A percentile compares a stretch with the other conserved stretches of the same genome.
These are phyloP conservation scores for Fonsecaea pedrosoi DNA, from an alignment of 2,329 filamentous ascomycete genomes.

Conservation along the genomic window DNA sequence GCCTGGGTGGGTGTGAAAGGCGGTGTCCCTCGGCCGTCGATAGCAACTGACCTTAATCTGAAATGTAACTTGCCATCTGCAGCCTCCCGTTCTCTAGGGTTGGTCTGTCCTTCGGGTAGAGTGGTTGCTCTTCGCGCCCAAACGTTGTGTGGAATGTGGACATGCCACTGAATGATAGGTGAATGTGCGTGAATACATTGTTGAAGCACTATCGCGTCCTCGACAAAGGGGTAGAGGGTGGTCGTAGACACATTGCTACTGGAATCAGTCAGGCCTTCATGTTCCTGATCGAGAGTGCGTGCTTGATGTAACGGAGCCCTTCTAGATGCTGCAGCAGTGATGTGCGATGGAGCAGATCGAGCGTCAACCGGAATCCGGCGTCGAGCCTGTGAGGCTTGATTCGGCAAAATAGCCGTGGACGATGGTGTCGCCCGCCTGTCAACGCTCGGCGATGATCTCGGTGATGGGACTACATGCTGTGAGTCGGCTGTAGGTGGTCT, in stretches of 20 bases:
- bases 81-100: conserved; percentile 43
- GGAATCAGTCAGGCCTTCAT: conserved; percentile 44
- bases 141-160: conserved; percentile 46
- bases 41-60: conserved; percentile 70
- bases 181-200: conserved; percentile 41
- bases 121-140: conserved; percentile 29
- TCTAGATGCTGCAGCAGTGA: no score
- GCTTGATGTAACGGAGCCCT: conserved; percentile 45
- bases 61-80: conserved; percentile 65
- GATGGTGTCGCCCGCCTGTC: no score
- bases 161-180: conserved; percentile 45
- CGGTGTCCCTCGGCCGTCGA: conserved; percentile 7
- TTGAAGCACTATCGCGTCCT: conserved; percentile 44
- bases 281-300: conserved; percentile 62
- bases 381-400: no score
- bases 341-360: conserved; percentile 47
- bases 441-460: not conserved
- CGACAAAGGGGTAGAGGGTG: conserved; percentile 48
- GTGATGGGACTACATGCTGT: not conserved
- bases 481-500: not conserved
- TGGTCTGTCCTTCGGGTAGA: conserved; percentile 37
- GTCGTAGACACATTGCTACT: conserved; percentile 38
- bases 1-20: not conserved
- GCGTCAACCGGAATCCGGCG: no score
- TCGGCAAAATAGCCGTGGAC: no score